Percentiles rank a stretch among this genome's conserved stretches.
Conservation (phyloP, 2,329 filamentous ascomycete species). For the Neofusicoccum laricinum region DNA sequence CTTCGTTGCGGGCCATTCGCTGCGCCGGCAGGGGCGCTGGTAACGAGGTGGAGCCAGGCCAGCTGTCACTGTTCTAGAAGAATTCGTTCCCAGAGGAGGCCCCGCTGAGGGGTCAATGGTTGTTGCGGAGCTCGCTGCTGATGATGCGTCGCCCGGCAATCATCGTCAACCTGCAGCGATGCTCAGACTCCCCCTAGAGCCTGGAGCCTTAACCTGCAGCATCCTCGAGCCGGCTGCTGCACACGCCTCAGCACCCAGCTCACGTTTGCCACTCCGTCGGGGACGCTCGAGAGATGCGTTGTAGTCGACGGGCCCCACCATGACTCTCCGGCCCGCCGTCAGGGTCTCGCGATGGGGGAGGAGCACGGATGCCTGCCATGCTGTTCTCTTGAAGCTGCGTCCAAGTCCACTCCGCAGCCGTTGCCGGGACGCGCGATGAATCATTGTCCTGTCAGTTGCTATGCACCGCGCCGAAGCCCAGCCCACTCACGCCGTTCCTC, state of each 20-base stretch:
- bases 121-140: not conserved
- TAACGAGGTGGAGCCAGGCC: not conserved
- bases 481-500: not conserved
- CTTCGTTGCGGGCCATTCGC: slow-evolving; percentile 4
- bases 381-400: not conserved
- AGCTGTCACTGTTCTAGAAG: slow-evolving; percentile 9
- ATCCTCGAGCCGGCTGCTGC: slow-evolving; percentile 9
- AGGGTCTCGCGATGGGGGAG: slow-evolving; percentile 1
- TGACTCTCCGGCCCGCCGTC: not conserved
- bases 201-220: slow-evolving; percentile 8
- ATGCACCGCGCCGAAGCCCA: not conserved
- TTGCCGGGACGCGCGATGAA: slow-evolving; percentile 2
- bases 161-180: not conserved
- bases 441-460: not conserved
- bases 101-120: slow-evolving; percentile 4
- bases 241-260: not conserved
- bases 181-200: not conserved
- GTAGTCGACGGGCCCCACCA: slow-evolving; percentile 1
- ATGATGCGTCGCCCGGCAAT: slow-evolving; percentile 11
- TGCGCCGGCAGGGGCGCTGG: not conserved
- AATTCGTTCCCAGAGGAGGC: not conserved
- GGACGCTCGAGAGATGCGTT: not conserved
- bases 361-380: slow-evolving; percentile 5
- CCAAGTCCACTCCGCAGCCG: not conserved
- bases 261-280: slow-evolving; percentile 4